Base-by-base conservation (phyloP, 108 stramenopile species). In the Nannochloropsis gaditana region DNA sequence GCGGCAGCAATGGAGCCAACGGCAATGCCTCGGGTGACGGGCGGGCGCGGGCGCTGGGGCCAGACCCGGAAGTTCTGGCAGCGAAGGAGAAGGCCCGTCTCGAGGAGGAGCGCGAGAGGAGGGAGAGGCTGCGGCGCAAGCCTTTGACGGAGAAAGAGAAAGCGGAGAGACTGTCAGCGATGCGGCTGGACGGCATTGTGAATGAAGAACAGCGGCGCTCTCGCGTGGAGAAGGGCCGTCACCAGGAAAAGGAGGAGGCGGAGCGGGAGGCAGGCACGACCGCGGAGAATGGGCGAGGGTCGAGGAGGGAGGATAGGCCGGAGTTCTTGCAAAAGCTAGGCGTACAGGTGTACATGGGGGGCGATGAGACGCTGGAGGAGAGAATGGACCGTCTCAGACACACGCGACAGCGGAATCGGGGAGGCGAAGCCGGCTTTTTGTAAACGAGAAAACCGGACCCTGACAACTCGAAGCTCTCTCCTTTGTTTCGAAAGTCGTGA, bases 331-430 rank as follows among this genome's bases (percentile, higher is more conserved):
- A 73, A n/a, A 73, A 73, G 8, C 15, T 73, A n/a, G 59, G 59
- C 15, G 59, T n/a, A 73, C 59, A 73, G 59, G 59, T 73, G 59
- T 73, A 73, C n/a, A 73, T 73, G 59, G 59, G 59, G 59, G 59
- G 59, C 3, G 59, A 73, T 1, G 59, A 73, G 59, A 73, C 59
- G 59, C n/a, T 73, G 6, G 59, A n/a, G 8, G 59, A 73, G 59
- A 73, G 59, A n/a, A 73, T 73, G 8, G 59, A 73, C 59, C 15
- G 59, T 15, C 59, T 73, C 19, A 73, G n/a, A n/a, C 59, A 73
- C 59, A 73, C 59, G 59, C 59, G 59, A n/a, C 59, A 73, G 59
- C 59, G 59, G 59, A 73, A 73, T n/a, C 59, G 59, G 15, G 59
- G 59, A n/a, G 59, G 59, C 4, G 59, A 73, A n/a, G 59, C 59